Conservation (phyloP, 345 rosid genomes). For the Lagerstroemia speciosa region DNA sequence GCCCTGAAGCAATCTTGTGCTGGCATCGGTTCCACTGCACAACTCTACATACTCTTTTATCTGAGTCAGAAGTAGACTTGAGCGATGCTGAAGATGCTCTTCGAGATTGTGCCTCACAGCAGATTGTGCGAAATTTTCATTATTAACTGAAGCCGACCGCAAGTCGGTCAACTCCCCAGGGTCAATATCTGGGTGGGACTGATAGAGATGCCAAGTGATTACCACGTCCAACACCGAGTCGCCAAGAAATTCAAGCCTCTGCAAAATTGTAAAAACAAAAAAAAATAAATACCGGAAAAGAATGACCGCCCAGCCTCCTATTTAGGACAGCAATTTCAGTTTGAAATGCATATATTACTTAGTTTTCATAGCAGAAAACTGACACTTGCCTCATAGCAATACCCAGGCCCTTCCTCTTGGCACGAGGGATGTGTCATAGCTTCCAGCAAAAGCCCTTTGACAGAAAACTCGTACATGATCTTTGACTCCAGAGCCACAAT, state of each 20-base stretch:
- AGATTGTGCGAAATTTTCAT: slow-evolving; percentile 77
- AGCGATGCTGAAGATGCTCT: slow-evolving; percentile 52
- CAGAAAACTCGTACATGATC: slow-evolving; percentile 48
- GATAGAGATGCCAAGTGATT: slow-evolving; percentile 69
- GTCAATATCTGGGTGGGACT: slow-evolving; percentile 44
- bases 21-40: slow-evolving; percentile 27
- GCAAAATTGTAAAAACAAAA: slow-evolving; percentile 9
- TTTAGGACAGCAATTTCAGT: not conserved
- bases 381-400: slow-evolving; percentile 57
- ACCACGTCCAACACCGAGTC: slow-evolving; percentile 80
- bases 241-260: slow-evolving; percentile 97
- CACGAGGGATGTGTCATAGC: slow-evolving; percentile 66
- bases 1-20: slow-evolving; percentile 23
- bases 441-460: slow-evolving; percentile 66
- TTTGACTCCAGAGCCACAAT: slow-evolving; percentile 47
- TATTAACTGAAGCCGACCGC: slow-evolving; percentile 79
- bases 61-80: slow-evolving; percentile 39
- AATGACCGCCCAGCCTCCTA: not conserved
- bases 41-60: slow-evolving; percentile 47
- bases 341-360: not conserved
- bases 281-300: not conserved
- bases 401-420: slow-evolving; percentile 31
- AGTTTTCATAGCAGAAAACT: slow-evolving; percentile 3
- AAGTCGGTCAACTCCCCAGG: slow-evolving; percentile 91
- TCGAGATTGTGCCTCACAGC: slow-evolving; percentile 46